Base-by-base conservation (phyloP, 495 filamentous ascomycete species). In the Lasiosphaeria hispida region DNA sequence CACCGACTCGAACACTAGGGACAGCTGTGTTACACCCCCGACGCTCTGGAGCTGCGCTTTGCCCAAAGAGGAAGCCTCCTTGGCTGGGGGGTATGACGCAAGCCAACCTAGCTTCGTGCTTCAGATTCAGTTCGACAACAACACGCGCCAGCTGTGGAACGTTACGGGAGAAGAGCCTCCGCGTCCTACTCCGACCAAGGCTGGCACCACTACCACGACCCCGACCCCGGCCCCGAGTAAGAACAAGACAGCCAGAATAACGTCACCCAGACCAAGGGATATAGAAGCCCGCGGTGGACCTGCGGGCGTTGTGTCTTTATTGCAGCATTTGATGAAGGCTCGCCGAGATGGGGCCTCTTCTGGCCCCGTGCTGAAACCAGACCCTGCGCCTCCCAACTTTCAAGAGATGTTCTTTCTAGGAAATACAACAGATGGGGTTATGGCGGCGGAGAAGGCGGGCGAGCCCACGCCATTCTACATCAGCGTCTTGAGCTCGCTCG, bases 1-100 rank as follows among this genome's bases (percentile, higher is more conserved):
- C 2, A 81, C 91, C 2, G 80, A 86, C 37, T 75, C 80, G 1
- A 66, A 75, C 1, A 72, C 82, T 10, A 78, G 79, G 15, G 81
- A 83, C 3, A 83, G 79, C 4, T 96, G 92, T 59, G 82, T 91
- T 19, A 72, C 73, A 14, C 87, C 89, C 5, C 66, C 81, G 0
- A 87, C 86, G 0, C 68, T 92, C 41, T 96, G 92, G 92, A 91
- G 85, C 65, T 96, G 92, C 64, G 80, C 83, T 9, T 62, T 94
- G 10, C 92, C 92, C 8, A 89, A 90, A 63, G 88, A 89, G 63
- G 66, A 88, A 42, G 86, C 91, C 38, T 69, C 76, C 7, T 74
- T 74, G 7, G 83, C 84, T 43, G 69, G 78, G 8, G 85, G 85
- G 0, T 87, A 85, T 63, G 66, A 71, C 14, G 75, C 85, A 1